phyloP scores from a whole-genome alignment of 345 rosid species.

The Populus deltoides region DNA sequence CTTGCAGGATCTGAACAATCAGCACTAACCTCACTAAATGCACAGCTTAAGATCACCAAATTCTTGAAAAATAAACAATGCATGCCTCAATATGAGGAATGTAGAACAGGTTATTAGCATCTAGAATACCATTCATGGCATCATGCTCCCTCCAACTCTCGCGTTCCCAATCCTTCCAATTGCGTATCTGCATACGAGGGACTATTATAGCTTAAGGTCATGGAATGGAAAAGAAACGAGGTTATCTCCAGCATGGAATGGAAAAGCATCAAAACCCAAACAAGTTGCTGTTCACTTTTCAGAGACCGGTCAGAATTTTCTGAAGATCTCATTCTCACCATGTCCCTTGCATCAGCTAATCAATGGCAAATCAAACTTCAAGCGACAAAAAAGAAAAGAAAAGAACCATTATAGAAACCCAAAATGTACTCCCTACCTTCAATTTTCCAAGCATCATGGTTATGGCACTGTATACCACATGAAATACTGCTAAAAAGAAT shows the following conservation, averaged over 20 bases:
- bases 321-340: background rate
- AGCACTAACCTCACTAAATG: conserved; percentile 9
- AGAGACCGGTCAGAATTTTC: background rate
- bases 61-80: background rate
- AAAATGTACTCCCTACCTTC: conserved; percentile 45
- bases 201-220: background rate
- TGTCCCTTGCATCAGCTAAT: background rate
- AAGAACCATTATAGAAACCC: background rate
- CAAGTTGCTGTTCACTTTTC: background rate
- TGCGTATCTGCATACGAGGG: conserved; percentile 58
- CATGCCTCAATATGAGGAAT: background rate
- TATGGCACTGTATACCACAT: conserved; percentile 66
- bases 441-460: conserved; percentile 89
- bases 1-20: conserved; percentile 58
- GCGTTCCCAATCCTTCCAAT: conserved; percentile 85
- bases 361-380: background rate
- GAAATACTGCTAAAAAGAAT: conserved; percentile 93
- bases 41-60: background rate
- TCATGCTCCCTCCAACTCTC: conserved; percentile 37
- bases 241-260: background rate
- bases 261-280: background rate
- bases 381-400: background rate
- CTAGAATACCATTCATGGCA: conserved; percentile 39
- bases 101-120: background rate
- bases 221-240: background rate